phyloP scores from a whole-genome alignment of 805 yeast genomes.

The Metschnikowia proteae region DNA sequence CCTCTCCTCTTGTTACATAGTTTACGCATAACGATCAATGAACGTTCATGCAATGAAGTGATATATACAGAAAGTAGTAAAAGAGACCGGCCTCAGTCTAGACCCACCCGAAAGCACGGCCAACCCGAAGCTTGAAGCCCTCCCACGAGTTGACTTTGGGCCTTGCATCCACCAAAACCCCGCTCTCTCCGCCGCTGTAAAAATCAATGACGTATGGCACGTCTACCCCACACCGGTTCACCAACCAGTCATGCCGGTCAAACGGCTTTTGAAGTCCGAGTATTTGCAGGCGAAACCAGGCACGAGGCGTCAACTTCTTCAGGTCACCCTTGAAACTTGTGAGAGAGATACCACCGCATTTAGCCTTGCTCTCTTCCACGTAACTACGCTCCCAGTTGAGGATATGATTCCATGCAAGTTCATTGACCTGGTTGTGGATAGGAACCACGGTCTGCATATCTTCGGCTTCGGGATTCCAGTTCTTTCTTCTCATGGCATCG shows the following conservation, averaged over 20 bases:
- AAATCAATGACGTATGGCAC: constrained; percentile 93
- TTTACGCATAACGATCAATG: constrained; percentile 2
- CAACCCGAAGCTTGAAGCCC: constrained; percentile 69
- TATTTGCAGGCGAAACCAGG: constrained; percentile 58
- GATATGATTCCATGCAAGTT: constrained; percentile 85
- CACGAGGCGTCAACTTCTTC: constrained; percentile 81
- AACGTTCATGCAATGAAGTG: neutral
- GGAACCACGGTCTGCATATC: constrained; percentile 94
- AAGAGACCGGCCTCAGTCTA: neutral
- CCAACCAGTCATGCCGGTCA: constrained; percentile 94
- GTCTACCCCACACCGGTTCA: constrained; percentile 77
- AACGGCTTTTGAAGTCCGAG: constrained; percentile 79
- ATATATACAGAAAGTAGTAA: constrained; percentile 1
- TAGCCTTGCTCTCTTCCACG: constrained; percentile 42
- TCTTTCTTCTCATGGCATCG: constrained; percentile 89
- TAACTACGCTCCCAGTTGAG: constrained; percentile 70
- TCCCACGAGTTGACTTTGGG: constrained; percentile 83
- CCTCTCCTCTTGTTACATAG: constrained; percentile 5
- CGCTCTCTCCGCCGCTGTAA: constrained; percentile 44
- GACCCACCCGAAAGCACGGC: constrained; percentile 51
- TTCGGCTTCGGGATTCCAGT: constrained; percentile 74
- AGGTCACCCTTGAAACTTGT: constrained; percentile 89
- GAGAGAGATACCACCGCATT: constrained; percentile 81
- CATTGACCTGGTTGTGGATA: constrained; percentile 90
- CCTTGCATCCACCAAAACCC: constrained; percentile 82